Conservation (phyloP, 768 basidiomycete species). For the Chalciporus sphaerocephalus region DNA sequence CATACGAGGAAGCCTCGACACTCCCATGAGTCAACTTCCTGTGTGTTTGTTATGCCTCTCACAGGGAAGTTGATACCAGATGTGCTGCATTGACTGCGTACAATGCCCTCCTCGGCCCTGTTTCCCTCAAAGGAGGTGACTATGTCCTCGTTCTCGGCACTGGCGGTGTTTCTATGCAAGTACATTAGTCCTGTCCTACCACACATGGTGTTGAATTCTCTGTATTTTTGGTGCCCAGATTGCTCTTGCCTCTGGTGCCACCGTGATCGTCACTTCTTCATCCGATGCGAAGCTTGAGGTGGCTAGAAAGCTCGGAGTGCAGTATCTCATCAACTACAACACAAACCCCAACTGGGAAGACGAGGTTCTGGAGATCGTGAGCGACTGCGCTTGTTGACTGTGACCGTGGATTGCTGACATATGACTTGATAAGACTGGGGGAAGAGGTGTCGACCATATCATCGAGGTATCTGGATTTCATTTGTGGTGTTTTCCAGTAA, state of each 20-base stretch:
- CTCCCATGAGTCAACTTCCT: conserved; percentile 42
- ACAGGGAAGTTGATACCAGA: conserved; percentile 20
- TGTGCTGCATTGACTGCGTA: conserved; percentile 65
- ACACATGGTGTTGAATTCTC: background rate
- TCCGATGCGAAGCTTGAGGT: conserved; percentile 58
- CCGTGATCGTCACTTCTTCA: conserved; percentile 63
- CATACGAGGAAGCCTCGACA: conserved; percentile 61
- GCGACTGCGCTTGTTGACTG: conserved; percentile 8
- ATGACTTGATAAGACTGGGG: conserved; percentile 23
- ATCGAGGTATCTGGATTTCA: conserved; percentile 16
- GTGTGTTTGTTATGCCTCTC: background rate
- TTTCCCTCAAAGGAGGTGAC: conserved; percentile 54
- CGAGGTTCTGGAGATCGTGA: conserved; percentile 43
- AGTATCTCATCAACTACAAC: conserved; percentile 60
- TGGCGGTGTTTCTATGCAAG: conserved; percentile 53
- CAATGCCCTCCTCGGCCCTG: conserved; percentile 49
- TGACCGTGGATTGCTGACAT: background rate
- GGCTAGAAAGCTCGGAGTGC: conserved; percentile 48
- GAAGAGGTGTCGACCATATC: conserved; percentile 35
- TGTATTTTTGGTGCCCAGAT: conserved; percentile 54
- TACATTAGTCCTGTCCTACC: background rate
- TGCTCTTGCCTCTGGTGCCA: conserved; percentile 58
- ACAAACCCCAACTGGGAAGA: conserved; percentile 55
- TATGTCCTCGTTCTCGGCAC: conserved; percentile 53
- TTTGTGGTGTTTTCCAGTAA: background rate